Conservation (phyloP, 2,329 filamentous ascomycete species). For the Hypoxylon sp. region DNA sequence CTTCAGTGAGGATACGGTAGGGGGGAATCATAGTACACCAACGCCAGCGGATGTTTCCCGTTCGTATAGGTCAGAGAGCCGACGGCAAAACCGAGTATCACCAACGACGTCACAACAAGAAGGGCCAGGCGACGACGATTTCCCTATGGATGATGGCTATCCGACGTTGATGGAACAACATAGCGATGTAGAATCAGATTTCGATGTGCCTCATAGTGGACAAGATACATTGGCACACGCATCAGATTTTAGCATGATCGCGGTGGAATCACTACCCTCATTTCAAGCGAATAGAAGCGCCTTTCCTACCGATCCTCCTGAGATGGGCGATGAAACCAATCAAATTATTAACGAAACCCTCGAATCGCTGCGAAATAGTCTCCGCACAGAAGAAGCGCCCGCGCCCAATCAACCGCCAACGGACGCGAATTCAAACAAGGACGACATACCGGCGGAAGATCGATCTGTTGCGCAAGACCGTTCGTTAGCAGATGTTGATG, state of each 20-base stretch:
- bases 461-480: slow-evolving; percentile 16
- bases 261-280: slow-evolving; percentile 68
- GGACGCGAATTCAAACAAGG: slow-evolving; percentile 34
- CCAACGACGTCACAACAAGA: slow-evolving; percentile 41
- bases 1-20: slow-evolving; percentile 28
- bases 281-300: slow-evolving; percentile 61
- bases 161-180: slow-evolving; percentile 46
- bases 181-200: slow-evolving; percentile 51
- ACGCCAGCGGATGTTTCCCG: slow-evolving; percentile 29
- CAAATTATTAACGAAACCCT: slow-evolving; percentile 70
- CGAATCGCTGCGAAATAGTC: slow-evolving; percentile 63
- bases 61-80: slow-evolving; percentile 15
- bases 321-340: slow-evolving; percentile 70
- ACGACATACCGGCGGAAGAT: slow-evolving; percentile 34
- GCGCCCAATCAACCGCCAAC: slow-evolving; percentile 29
- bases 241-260: slow-evolving; percentile 72
- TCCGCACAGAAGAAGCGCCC: slow-evolving; percentile 47
- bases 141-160: slow-evolving; percentile 46
- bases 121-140: slow-evolving; percentile 39
- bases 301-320: slow-evolving; percentile 57
- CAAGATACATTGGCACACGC: slow-evolving; percentile 62
- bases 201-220: slow-evolving; percentile 44
- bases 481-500: slow-evolving; percentile 23
- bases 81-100: slow-evolving; percentile 28
- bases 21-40: slow-evolving; percentile 33